Base-by-base conservation (phyloP, 768 basidiomycete species). In the Suillus tomentosus region DNA sequence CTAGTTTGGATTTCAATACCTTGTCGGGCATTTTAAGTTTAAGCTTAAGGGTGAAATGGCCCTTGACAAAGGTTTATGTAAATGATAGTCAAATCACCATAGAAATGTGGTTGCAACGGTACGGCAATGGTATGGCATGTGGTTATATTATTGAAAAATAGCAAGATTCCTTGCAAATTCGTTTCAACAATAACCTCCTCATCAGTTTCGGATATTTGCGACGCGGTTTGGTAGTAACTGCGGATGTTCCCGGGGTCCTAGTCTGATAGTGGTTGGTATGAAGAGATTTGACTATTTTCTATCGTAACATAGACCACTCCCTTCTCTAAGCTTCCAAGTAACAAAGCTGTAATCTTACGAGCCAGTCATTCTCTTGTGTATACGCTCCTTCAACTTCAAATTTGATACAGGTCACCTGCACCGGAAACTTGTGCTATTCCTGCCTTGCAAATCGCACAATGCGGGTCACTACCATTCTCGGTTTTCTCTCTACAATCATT, bases 401-500 rank as follows among this genome's bases (percentile, higher is more conserved):
- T 24, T 11, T 22, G 9, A 24, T 10, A 24, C 45, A 60, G 53
- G 55, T 31, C 36, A 50, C 55, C 50, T 64, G 54, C 63, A 47
- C 47, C 17, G 17, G 47, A 42, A 13, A 22, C 31, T 45, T 39
- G 22, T 53, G 42, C 22, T 19, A 10, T 54, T 54, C 11, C 31
- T 37, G 19, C 53, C 34, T 13, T 54, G 3, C 11, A 58, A 54
- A 45, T 54, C 22, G 22, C 37, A 56, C 13, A 69, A 58, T 56
- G 66, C 68, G 65, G 62, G 36, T 71, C 77, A 62, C 72, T 67
- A 55, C 66, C 75, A 60, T 71, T 78, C 59, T 73, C 71, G 37
- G 72, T 76, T 64, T 77, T 73, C 60, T 76, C 74, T 39, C 77
- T 75, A n/a, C 73, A 77, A 22, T 65, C 22, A 60, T 80, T 67